phyloP scores from a whole-genome alignment of 371 early-diverging fungal genomes.

The Mortierella sp. region DNA sequence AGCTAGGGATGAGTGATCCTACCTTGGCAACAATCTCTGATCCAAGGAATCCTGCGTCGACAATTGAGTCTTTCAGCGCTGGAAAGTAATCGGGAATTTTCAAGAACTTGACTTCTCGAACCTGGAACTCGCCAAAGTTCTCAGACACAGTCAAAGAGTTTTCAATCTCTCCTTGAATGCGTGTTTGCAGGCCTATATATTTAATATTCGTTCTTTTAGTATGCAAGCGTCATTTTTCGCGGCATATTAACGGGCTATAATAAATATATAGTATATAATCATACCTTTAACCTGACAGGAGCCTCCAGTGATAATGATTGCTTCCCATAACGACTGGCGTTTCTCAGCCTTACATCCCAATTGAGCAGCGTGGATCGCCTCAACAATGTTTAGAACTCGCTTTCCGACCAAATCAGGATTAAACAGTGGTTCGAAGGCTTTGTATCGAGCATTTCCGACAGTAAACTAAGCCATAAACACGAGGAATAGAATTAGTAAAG shows the following conservation, averaged over 20 bases:
- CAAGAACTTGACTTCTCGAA: slow-evolving; percentile 76
- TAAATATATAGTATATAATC: neutral
- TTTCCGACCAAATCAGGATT: slow-evolving; percentile 64
- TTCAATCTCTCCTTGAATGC: slow-evolving; percentile 73
- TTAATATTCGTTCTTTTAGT: neutral
- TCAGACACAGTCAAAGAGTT: slow-evolving; percentile 74
- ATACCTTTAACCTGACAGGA: slow-evolving; percentile 63
- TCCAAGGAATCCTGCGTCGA: slow-evolving; percentile 80
- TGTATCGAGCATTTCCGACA: slow-evolving; percentile 72
- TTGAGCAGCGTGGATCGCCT: slow-evolving; percentile 75
- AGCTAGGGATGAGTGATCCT: slow-evolving; percentile 12
- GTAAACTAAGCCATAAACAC: slow-evolving; percentile 57
- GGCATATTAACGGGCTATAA: no score
- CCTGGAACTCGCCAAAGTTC: slow-evolving; percentile 82
- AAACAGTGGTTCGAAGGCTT: slow-evolving; percentile 75
- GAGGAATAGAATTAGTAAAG: neutral
- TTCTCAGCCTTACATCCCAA: slow-evolving; percentile 83
- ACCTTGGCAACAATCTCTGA: slow-evolving; percentile 87
- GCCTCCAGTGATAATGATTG: slow-evolving; percentile 82
- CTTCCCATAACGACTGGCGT: slow-evolving; percentile 86
- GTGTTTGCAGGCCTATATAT: slow-evolving; percentile 62
- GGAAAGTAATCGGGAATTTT: slow-evolving; percentile 85
- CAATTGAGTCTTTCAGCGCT: slow-evolving; percentile 72
- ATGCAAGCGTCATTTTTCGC: neutral
- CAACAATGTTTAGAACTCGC: slow-evolving; percentile 63